Conservation (phyloP, 768 basidiomycete genomes). For the Podaxis carcinomalis region DNA sequence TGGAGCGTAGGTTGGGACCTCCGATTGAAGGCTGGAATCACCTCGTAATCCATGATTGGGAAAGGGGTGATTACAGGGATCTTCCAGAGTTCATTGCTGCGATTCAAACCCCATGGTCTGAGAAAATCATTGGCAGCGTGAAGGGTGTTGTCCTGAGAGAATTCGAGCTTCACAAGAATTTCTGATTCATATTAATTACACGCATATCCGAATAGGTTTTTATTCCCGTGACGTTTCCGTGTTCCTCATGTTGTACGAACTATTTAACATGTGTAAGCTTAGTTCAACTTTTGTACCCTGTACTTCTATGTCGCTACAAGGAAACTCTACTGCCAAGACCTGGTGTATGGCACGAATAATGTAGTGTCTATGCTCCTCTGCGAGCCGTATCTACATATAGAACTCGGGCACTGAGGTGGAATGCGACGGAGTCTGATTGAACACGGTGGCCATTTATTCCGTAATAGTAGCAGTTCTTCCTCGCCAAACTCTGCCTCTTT, state of each 20-base stretch:
- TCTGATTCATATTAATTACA: not conserved
- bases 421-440: too few species aligned
- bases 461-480: too few species aligned
- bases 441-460: too few species aligned
- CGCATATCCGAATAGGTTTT: not conserved
- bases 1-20: not conserved
- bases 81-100: constrained; percentile 22
- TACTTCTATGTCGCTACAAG: too few species aligned
- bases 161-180: constrained; percentile 23
- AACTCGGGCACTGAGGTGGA: too few species aligned
- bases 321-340: too few species aligned
- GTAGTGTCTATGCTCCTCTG: too few species aligned
- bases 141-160: constrained; percentile 17
- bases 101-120: constrained; percentile 21
- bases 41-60: constrained; percentile 29
- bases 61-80: constrained; percentile 16
- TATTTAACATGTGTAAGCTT: not conserved
- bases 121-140: constrained; percentile 17
- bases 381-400: too few species aligned
- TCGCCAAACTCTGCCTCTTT: not conserved
- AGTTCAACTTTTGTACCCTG: too few species aligned
- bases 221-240: not conserved
- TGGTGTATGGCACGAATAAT: too few species aligned
- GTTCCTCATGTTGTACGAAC: not conserved
- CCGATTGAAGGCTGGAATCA: constrained; percentile 18